These are phyloP conservation scores for Globisporangium splendens DNA, from an alignment of 352 stramenopile species.

Conservation along the genomic window DNA sequence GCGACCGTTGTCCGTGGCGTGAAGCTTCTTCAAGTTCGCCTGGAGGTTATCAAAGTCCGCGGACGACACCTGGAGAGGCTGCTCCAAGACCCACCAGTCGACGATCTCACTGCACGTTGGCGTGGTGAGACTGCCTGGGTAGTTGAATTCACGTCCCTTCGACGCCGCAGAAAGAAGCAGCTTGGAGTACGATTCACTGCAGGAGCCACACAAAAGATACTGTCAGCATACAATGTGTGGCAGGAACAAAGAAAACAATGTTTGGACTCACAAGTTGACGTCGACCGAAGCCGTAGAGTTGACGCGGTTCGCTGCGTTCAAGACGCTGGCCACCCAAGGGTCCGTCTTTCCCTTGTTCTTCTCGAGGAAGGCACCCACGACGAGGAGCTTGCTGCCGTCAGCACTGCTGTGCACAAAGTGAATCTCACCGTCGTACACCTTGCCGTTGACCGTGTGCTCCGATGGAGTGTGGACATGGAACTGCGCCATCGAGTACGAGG, in stretches of 20 bases:
- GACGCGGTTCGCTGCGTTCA: slow-evolving; percentile 1
- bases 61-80: slow-evolving; percentile 7
- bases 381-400: slow-evolving; percentile 14
- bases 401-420: slow-evolving; percentile 37
- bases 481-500: slow-evolving; percentile 20
- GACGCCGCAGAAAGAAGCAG: not conserved
- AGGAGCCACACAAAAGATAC: not conserved
- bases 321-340: slow-evolving; percentile 9
- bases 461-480: slow-evolving; percentile 32
- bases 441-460: slow-evolving; percentile 40
- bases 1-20: slow-evolving; percentile 7
- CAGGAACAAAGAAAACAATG: no score
- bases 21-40: slow-evolving; percentile 3
- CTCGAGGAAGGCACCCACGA: slow-evolving; percentile 20
- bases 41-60: slow-evolving; percentile 8
- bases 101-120: slow-evolving; percentile 20
- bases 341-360: slow-evolving; percentile 14
- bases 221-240: no score
- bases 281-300: not conserved
- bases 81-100: slow-evolving; percentile 18
- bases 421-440: slow-evolving; percentile 28
- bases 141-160: slow-evolving; percentile 17
- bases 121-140: slow-evolving; percentile 24
- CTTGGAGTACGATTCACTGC: slow-evolving; percentile 8
- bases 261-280: not conserved